Evolutionary conservation across 805 yeast species (phyloP), one percentile per base, ranked within the genome.

Genomic region (Kluyveromyces siamensis): DNA sequence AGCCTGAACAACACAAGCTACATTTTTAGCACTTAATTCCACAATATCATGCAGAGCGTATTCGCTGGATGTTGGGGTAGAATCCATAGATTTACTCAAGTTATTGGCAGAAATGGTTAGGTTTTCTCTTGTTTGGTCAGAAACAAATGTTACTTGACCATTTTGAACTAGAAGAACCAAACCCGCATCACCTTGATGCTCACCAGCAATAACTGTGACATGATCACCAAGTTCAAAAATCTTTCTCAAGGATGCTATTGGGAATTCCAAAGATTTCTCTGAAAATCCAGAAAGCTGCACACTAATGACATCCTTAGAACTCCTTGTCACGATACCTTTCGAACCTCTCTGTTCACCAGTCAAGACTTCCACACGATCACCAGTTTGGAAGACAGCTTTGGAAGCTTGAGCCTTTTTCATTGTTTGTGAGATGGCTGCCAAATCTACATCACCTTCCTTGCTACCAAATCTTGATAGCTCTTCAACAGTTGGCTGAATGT

Each of bases 291-390:
- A 74, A 67, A 65, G 69, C 50, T 65, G 69, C 6, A 80, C 69
- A 9, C 79, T 67, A 21, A 78, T 79, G 48, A 78, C 74, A 55
- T 84, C 93, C 16, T 82, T 79, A 2, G 80, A 74, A 1, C 89
- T 79, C 48, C 62, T 62, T 25, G 84, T 75, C 46, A 91, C 95
- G 46, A 76, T 76, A 68, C 97, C 99, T 47, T 77, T 76, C 51
- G 95, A 79, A 51, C 91, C 95, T 42, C 90, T 81, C 69, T 90
- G 97, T 69, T 93, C 99, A 63, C 99, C 99, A 54, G 81, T 80
- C 46, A 86, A 75, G 44, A 93, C 86, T 68, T 90, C 96, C 44
- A 93, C 96, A 56, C 86, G 79, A 66, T 93, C 99, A 56, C 96
- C 97, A 6, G 95, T 87, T 66, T 88, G 96, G 72, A 90, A 91